phyloP scores from a whole-genome alignment of 1,284 basidiomycete genomes.

The Taiwanofungus camphoratus region DNA sequence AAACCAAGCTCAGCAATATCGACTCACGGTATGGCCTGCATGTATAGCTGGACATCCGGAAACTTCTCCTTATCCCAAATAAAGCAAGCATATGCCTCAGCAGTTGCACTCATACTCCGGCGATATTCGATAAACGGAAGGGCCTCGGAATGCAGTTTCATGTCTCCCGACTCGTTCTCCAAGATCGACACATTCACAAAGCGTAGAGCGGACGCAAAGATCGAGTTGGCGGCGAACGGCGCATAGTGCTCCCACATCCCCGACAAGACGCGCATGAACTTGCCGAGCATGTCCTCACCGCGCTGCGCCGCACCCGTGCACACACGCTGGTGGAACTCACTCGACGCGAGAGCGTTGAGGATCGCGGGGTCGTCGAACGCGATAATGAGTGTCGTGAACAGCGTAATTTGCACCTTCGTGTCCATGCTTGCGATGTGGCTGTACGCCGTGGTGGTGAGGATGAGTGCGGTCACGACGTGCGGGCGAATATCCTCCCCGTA shows the following conservation, averaged over 20 bases:
- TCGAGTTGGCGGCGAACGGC: slow-evolving; percentile 12
- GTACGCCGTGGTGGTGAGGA: slow-evolving; percentile 13
- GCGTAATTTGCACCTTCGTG: slow-evolving; percentile 14
- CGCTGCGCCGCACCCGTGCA: slow-evolving; percentile 12
- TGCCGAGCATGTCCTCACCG: slow-evolving; percentile 13
- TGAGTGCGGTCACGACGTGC: slow-evolving; percentile 6
- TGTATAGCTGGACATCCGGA: slow-evolving; percentile 11
- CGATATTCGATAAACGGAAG: slow-evolving; percentile 13
- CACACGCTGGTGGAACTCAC: slow-evolving; percentile 13
- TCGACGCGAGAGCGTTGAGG: slow-evolving; percentile 9
- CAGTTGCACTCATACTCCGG: slow-evolving; percentile 11
- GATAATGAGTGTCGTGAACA: slow-evolving; percentile 14
- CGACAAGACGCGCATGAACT: slow-evolving; percentile 11
- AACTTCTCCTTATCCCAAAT: slow-evolving; percentile 16
- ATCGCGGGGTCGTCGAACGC: slow-evolving; percentile 13
- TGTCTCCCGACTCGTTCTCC: slow-evolving; percentile 11
- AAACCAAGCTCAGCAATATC: neutral
- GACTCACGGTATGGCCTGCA: slow-evolving; percentile 16
- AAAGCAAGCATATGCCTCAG: slow-evolving; percentile 13
- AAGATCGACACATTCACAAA: slow-evolving; percentile 15
- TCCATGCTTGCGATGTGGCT: slow-evolving; percentile 13
- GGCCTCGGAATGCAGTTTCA: slow-evolving; percentile 1
- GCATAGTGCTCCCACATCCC: slow-evolving; percentile 13
- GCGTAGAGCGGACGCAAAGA: slow-evolving; percentile 12
- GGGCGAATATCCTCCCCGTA: slow-evolving; percentile 4